Base-by-base conservation (phyloP, 495 filamentous ascomycete genomes). In the Extremus antarcticus region DNA sequence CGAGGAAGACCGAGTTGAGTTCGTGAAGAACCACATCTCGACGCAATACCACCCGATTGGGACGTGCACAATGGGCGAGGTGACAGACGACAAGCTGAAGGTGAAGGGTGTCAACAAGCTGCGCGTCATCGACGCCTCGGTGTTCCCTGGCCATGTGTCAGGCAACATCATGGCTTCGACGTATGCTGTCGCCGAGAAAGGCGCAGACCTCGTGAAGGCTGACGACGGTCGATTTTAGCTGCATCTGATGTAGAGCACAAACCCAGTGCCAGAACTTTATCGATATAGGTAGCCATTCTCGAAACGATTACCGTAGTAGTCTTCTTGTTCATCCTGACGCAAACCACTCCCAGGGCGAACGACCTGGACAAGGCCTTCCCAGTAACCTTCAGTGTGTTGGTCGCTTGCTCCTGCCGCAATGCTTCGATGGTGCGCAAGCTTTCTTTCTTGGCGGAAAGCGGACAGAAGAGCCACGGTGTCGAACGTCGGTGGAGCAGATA, bases 1-100 rank as follows among this genome's bases (percentile, higher is more conserved):
- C 15, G 60, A 60, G 21, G 63, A 67, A 41, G 57, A 63, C 21
- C 16, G 60, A 11, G 45, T 59, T 1, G 50, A 64, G 32, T 58
- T 51, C 51, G 65, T 60, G 25, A 54, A 52, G 23, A 57, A 65
- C 23, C 57, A 62, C 22, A 56, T 63, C 32, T 53, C 47, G 13
- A 59, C 60, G 1, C 57, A 65, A 22, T 64, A 65, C 40, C 68
- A 71, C 58, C 49, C 63, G 15, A 64, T 54, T 17, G 67, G 68
- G 10, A 66, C 65, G 0, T 63, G 58, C 13, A 41, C 58, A 7
- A 67, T 70, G 65, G 67, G 65, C 1, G 65, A 64, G n/a, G 68
- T 70, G 17, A 64, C 68, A 0, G 67, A 71, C 53, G 58, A 50
- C 0, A 57, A 55, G 46, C 50, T 68, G 16, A 65, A 56, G 38